Conservation (phyloP, 768 basidiomycete genomes). For the Auriscalpium microsporum region DNA sequence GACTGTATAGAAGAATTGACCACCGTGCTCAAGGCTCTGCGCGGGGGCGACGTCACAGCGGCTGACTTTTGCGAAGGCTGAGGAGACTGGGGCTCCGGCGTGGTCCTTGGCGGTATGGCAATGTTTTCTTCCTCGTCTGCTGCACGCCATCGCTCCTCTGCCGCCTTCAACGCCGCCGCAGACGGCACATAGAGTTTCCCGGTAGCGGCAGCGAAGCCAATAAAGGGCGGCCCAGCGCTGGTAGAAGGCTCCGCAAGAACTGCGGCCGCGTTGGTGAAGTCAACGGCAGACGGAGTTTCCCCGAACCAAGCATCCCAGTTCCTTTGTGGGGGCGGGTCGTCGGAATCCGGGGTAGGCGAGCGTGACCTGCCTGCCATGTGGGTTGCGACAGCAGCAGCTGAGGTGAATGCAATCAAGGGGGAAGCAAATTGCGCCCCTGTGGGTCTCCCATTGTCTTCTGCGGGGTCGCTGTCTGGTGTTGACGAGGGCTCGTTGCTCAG, state of each 20-base stretch:
- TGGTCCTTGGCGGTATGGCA: not conserved
- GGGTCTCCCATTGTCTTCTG: not conserved
- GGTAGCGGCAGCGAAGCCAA: slow-evolving; percentile 3
- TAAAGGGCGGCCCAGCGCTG: too few relatives aligned
- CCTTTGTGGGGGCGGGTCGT: not conserved
- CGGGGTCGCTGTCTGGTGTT: not conserved
- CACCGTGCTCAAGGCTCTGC: not conserved
- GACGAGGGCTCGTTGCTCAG: not conserved
- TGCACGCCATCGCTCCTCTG: not conserved
- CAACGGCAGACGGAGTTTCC: not conserved
- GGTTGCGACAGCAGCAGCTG: not conserved
- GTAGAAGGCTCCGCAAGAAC: not conserved
- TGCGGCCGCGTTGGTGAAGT: not conserved
- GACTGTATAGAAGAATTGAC: not conserved
- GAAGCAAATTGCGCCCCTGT: not conserved
- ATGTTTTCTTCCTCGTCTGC: not conserved
- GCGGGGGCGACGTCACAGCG: not conserved
- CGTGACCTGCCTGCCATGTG: not conserved
- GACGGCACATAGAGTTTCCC: slow-evolving; percentile 6
- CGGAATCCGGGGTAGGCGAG: not conserved
- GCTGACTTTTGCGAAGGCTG: not conserved
- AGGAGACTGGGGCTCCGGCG: not conserved
- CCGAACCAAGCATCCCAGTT: not conserved
- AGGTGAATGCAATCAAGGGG: not conserved
- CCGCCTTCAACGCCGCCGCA: slow-evolving; percentile 1